These are phyloP conservation scores for Zymoseptoria brevis DNA, from an alignment of 2,329 filamentous ascomycete species.

Conservation along the genomic window DNA sequence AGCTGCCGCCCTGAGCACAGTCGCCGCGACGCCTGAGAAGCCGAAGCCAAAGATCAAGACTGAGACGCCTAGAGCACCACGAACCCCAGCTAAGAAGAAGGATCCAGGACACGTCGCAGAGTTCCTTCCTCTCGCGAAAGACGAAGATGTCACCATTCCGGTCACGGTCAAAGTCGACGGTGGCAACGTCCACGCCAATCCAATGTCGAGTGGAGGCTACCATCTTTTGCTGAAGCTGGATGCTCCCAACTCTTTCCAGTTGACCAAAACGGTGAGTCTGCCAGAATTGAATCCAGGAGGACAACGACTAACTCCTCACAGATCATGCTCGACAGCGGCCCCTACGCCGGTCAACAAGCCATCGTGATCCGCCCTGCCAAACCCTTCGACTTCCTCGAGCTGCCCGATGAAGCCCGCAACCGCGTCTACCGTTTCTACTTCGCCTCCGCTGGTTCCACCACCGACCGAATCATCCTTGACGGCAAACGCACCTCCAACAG, in stretches of 20 bases:
- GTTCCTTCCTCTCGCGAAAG: slow-evolving; percentile 12
- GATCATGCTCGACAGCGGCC: slow-evolving; percentile 26
- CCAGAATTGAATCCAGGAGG: not conserved
- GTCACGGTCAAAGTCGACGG: slow-evolving; percentile 23
- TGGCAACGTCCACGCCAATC: slow-evolving; percentile 12
- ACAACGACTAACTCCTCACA: slow-evolving; percentile 6
- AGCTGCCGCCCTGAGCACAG: slow-evolving; percentile 2
- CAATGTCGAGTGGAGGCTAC: slow-evolving; percentile 18
- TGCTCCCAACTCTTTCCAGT: slow-evolving; percentile 25
- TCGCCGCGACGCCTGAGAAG: slow-evolving; percentile 12
- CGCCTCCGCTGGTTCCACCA: slow-evolving; percentile 18
- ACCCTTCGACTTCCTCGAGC: slow-evolving; percentile 28
- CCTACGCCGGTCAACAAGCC: slow-evolving; percentile 27
- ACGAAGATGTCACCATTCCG: slow-evolving; percentile 11
- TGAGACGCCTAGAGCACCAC: slow-evolving; percentile 5
- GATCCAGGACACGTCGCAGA: slow-evolving; percentile 11
- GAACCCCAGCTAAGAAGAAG: slow-evolving; percentile 9
- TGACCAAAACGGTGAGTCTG: slow-evolving; percentile 25
- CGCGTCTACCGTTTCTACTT: slow-evolving; percentile 28
- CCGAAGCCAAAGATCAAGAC: slow-evolving; percentile 8
- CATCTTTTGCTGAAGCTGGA: slow-evolving; percentile 26
- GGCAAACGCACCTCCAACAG: slow-evolving; percentile 24
- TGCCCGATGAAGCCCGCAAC: slow-evolving; percentile 22
- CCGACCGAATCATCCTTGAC: slow-evolving; percentile 24
- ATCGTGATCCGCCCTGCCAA: slow-evolving; percentile 29